Evolutionary conservation across 768 basidiomycete species (phyloP).

Genomic region (Boletus vinaceobasis): DNA sequence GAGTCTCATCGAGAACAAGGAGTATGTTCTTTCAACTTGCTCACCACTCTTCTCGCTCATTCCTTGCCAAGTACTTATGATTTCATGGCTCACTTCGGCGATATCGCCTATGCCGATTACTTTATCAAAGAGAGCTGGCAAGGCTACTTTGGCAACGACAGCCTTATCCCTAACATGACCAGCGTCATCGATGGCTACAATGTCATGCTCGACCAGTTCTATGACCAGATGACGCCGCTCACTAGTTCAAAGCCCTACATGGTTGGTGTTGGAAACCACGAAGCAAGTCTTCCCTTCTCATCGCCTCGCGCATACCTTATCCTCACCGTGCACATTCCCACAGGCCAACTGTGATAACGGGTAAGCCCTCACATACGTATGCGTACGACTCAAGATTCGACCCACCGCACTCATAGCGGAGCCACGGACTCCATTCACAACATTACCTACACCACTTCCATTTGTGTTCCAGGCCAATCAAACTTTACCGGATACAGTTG

Average conservation of each 20-base stretch:
- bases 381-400: neutral
- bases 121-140: conserved; percentile 30
- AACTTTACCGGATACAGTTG: conserved; percentile 30
- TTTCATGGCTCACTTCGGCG: conserved; percentile 26
- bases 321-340: neutral
- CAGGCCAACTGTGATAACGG: conserved; percentile 30
- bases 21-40: conserved; percentile 12
- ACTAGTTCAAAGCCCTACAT: conserved; percentile 26
- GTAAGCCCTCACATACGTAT: conserved; percentile 10
- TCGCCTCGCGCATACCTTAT: neutral
- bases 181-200: conserved; percentile 25
- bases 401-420: conserved; percentile 9
- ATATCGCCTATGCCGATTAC: conserved; percentile 28
- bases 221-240: conserved; percentile 26
- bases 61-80: conserved; percentile 18
- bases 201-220: conserved; percentile 23
- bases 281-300: conserved; percentile 5
- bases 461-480: conserved; percentile 23
- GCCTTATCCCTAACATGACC: conserved; percentile 24
- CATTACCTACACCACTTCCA: conserved; percentile 26
- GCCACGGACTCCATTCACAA: conserved; percentile 22
- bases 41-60: neutral
- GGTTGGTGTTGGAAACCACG: conserved; percentile 27
- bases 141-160: conserved; percentile 29
- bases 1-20: conserved; percentile 26